A percentile compares a stretch with the other conserved stretches of the same genome.
Conservation (phyloP, 169 alveolate species). For the Toxoplasma gondii region DNA sequence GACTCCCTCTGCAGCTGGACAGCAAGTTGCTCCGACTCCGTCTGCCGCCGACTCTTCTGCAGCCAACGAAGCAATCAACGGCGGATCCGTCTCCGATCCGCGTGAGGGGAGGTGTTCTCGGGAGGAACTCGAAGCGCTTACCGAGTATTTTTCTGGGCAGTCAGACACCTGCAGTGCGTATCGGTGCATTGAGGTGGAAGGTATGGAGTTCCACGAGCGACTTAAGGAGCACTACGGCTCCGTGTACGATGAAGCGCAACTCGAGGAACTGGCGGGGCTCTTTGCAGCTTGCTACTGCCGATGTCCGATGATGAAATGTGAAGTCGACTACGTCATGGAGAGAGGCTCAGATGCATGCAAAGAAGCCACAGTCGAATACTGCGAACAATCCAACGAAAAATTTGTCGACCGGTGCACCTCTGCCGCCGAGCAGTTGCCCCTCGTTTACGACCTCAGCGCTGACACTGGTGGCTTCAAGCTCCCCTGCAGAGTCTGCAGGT, state of each 20-base stretch:
- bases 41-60: not conserved
- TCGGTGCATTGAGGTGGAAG: conserved; percentile 45
- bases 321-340: conserved; percentile 20
- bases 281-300: conserved; percentile 62
- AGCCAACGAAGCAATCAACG: not conserved
- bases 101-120: conserved; percentile 36
- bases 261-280: conserved; percentile 42
- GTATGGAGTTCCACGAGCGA: not conserved
- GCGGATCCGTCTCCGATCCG: conserved; percentile 24
- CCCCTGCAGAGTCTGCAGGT: conserved; percentile 52
- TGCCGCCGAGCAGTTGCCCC: conserved; percentile 33
- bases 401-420: conserved; percentile 21
- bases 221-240: conserved; percentile 45
- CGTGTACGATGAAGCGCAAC: not conserved
- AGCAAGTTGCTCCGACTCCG: not conserved
- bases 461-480: conserved; percentile 44
- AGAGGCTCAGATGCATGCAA: conserved; percentile 19
- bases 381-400: conserved; percentile 23
- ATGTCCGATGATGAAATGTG: conserved; percentile 58
- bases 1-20: not conserved
- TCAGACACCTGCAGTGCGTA: conserved; percentile 36
- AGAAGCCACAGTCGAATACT: conserved; percentile 34
- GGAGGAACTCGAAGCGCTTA: conserved; percentile 35
- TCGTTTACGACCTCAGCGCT: conserved; percentile 13
- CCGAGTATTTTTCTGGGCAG: conserved; percentile 13